phyloP scores from a whole-genome alignment of 345 rosid genomes.

The Aquilaria malaccensis region DNA sequence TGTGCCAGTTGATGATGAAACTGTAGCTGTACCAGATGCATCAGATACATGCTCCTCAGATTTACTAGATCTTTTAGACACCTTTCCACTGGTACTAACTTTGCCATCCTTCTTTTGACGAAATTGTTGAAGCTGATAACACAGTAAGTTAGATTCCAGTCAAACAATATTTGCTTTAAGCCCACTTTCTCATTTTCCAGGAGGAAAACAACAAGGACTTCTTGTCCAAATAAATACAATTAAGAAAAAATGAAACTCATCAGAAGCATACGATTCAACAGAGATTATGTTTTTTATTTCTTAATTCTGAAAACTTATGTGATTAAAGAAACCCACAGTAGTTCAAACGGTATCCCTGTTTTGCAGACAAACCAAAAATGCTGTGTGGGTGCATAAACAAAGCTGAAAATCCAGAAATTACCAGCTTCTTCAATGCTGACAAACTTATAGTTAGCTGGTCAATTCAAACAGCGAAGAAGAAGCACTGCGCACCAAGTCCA shows the following conservation, averaged over 20 bases:
- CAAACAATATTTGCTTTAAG: neutral
- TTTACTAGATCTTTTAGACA: constrained; percentile 56
- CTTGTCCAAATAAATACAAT: neutral
- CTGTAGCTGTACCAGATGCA: constrained; percentile 18
- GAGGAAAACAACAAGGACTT: neutral
- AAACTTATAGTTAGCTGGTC: too few species aligned
- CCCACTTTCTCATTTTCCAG: too few species aligned
- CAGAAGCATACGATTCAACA: neutral
- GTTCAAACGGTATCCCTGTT: too few species aligned
- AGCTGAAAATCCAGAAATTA: too few species aligned
- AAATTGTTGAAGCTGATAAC: constrained; percentile 82
- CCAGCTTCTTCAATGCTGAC: too few species aligned
- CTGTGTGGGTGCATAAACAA: too few species aligned
- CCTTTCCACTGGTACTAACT: constrained; percentile 67
- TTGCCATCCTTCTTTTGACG: constrained; percentile 87
- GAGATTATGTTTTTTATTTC: too few species aligned
- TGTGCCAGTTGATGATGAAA: neutral
- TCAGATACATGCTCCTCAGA: constrained; percentile 51
- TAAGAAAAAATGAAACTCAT: neutral
- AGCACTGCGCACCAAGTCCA: too few species aligned
- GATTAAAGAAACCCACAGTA: too few species aligned
- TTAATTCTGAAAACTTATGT: too few species aligned
- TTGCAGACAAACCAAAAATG: too few species aligned
- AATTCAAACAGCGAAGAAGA: too few species aligned
- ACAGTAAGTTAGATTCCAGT: constrained; percentile 9